These are phyloP conservation scores for Detonula confervacea DNA, from an alignment of 352 stramenopile species.

Conservation along the genomic window DNA sequence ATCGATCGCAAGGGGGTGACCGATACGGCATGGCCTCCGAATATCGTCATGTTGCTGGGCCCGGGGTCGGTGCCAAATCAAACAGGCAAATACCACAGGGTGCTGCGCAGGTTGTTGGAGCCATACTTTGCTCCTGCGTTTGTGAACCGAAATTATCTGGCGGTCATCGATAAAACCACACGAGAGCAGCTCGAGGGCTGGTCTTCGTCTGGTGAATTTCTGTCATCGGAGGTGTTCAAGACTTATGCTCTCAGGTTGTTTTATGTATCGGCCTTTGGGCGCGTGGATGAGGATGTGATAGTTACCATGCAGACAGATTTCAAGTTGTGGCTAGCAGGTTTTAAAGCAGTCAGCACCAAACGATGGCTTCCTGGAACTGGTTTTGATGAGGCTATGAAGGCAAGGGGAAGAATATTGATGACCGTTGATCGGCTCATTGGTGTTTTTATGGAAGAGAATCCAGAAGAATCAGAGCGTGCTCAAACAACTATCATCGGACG, in stretches of 20 bases:
- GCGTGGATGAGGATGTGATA: constrained; percentile 17
- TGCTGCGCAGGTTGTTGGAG: constrained; percentile 28
- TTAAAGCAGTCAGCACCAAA: constrained; percentile 1
- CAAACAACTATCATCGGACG: constrained; percentile 35
- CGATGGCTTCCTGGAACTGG: constrained; percentile 23
- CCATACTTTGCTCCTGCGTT: constrained; percentile 31
- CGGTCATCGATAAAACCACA: constrained; percentile 9
- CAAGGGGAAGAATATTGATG: constrained; percentile 23
- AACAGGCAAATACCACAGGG: constrained; percentile 20
- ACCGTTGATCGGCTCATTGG: constrained; percentile 25
- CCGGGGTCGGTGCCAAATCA: constrained; percentile 17
- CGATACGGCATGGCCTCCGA: constrained; percentile 26
- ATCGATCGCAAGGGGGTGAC: constrained; percentile 33
- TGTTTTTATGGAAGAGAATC: constrained; percentile 34
- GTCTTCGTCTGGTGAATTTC: not conserved
- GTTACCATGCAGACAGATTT: constrained; percentile 30
- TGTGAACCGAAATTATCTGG: constrained; percentile 32
- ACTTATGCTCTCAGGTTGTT: constrained; percentile 39
- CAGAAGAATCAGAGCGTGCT: constrained; percentile 21
- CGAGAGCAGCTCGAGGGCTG: constrained; percentile 12
- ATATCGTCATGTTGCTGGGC: constrained; percentile 30
- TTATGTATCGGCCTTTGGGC: constrained; percentile 19
- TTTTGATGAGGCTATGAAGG: constrained; percentile 39
- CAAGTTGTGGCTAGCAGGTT: constrained; percentile 33
- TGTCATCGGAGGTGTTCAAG: constrained; percentile 35